A percentile compares a stretch with the other conserved stretches of the same genome.
Conservation (phyloP, 805 yeast genomes). For the Torulaspora maleeae region DNA sequence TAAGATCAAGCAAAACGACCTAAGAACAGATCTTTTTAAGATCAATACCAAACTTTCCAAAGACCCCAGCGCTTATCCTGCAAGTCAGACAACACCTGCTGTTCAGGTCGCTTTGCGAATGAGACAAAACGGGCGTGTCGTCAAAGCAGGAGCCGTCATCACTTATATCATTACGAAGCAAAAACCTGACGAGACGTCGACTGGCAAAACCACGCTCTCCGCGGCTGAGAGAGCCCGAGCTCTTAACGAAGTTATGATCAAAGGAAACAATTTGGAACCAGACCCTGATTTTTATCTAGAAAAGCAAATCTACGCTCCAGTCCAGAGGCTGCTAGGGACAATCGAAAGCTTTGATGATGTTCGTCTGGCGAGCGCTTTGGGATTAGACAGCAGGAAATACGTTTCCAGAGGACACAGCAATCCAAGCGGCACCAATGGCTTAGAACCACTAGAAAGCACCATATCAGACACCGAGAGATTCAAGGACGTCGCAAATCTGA, state of each 20-base stretch:
- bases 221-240: slow-evolving; percentile 84
- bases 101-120: slow-evolving; percentile 87
- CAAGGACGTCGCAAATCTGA: slow-evolving; percentile 53
- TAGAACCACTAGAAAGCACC: slow-evolving; percentile 76
- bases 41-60: slow-evolving; percentile 87
- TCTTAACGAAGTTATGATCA: slow-evolving; percentile 61
- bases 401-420: slow-evolving; percentile 37
- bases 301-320: slow-evolving; percentile 85
- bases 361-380: slow-evolving; percentile 70
- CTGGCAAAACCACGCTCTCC: slow-evolving; percentile 18
- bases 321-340: slow-evolving; percentile 78
- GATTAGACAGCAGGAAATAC: slow-evolving; percentile 67
- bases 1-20: slow-evolving; percentile 55
- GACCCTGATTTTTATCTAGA: slow-evolving; percentile 79
- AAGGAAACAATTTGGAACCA: slow-evolving; percentile 49
- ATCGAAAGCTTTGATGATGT: slow-evolving; percentile 83
- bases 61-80: slow-evolving; percentile 80
- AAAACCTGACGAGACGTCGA: slow-evolving; percentile 28
- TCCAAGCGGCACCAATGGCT: slow-evolving; percentile 36
- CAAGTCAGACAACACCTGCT: slow-evolving; percentile 76
- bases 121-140: slow-evolving; percentile 75
- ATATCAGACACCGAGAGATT: slow-evolving; percentile 81
- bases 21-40: slow-evolving; percentile 62
- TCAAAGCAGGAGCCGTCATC: slow-evolving; percentile 85
- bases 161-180: slow-evolving; percentile 69